phyloP scores from a whole-genome alignment of 805 yeast genomes.

The Wickerhamomyces bovis region DNA sequence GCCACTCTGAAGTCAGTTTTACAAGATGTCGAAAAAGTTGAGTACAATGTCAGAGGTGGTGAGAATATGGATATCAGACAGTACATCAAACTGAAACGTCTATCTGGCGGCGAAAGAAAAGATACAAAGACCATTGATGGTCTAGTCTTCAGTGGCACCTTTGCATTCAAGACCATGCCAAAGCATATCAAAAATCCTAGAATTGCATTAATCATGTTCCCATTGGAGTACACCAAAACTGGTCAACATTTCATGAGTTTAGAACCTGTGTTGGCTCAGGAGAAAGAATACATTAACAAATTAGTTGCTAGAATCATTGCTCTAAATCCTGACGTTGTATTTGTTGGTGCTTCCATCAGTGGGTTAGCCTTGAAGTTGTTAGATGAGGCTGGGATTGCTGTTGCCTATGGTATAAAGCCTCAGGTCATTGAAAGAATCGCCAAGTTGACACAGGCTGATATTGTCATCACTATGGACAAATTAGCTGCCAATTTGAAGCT shows the following conservation, averaged over 20 bases:
- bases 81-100: slow-evolving; percentile 79
- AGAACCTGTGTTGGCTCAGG: slow-evolving; percentile 82
- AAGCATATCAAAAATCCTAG: slow-evolving; percentile 56
- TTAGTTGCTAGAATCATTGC: slow-evolving; percentile 73
- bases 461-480: slow-evolving; percentile 80
- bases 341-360: slow-evolving; percentile 74
- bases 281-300: slow-evolving; percentile 75
- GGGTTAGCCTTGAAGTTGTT: slow-evolving; percentile 74
- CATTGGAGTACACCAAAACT: slow-evolving; percentile 74
- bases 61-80: slow-evolving; percentile 83
- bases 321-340: slow-evolving; percentile 69
- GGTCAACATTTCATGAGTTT: slow-evolving; percentile 78
- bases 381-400: slow-evolving; percentile 72
- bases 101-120: slow-evolving; percentile 64
- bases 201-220: slow-evolving; percentile 80
- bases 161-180: slow-evolving; percentile 80
- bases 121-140: slow-evolving; percentile 70
- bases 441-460: slow-evolving; percentile 74
- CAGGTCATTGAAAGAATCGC: slow-evolving; percentile 77
- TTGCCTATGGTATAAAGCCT: slow-evolving; percentile 73
- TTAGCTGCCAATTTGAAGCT: slow-evolving; percentile 64
- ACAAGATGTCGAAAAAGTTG: slow-evolving; percentile 50
- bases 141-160: slow-evolving; percentile 72
- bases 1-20: slow-evolving; percentile 44
- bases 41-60: slow-evolving; percentile 53